A percentile compares a stretch with the other conserved stretches of the same genome.
Conservation (phyloP, 768 basidiomycete species). For the Hydnomerulius pinastri region DNA sequence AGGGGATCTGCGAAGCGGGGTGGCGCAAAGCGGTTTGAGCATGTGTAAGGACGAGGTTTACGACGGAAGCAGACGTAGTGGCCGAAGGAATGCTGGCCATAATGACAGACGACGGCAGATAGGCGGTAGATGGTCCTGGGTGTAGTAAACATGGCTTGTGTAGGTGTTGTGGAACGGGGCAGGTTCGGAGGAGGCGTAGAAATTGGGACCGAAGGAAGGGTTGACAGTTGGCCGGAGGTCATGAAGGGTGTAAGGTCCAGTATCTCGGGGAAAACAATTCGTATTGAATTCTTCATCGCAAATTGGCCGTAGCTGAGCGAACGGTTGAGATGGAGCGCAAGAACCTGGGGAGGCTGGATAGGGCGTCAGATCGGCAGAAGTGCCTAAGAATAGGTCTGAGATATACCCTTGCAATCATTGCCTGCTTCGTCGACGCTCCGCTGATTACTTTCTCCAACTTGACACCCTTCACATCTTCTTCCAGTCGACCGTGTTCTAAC, state of each 20-base stretch:
- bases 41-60: slow-evolving; percentile 58
- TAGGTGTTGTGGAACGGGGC: slow-evolving; percentile 55
- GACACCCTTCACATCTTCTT: slow-evolving; percentile 82
- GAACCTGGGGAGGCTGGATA: slow-evolving; percentile 76
- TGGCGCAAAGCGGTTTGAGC: slow-evolving; percentile 40
- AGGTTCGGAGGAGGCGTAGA: slow-evolving; percentile 58
- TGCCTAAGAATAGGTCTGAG: not conserved
- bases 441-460: slow-evolving; percentile 77
- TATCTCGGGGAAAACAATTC: slow-evolving; percentile 80
- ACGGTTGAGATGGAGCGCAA: slow-evolving; percentile 89
- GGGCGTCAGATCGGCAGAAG: slow-evolving; percentile 17
- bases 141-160: slow-evolving; percentile 50
- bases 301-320: slow-evolving; percentile 79
- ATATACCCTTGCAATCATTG: slow-evolving; percentile 84
- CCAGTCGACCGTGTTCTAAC: slow-evolving; percentile 73
- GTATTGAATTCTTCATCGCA: slow-evolving; percentile 82
- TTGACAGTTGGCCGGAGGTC: slow-evolving; percentile 77
- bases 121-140: slow-evolving; percentile 84
- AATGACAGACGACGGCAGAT: slow-evolving; percentile 87
- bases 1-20: slow-evolving; percentile 43
- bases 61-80: slow-evolving; percentile 93
- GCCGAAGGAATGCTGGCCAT: slow-evolving; percentile 89
- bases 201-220: slow-evolving; percentile 67
- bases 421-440: slow-evolving; percentile 79
- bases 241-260: slow-evolving; percentile 90